Evolutionary conservation across 2,329 filamentous ascomycete species (phyloP).

Genomic region (Pseudopyricularia javanii): DNA sequence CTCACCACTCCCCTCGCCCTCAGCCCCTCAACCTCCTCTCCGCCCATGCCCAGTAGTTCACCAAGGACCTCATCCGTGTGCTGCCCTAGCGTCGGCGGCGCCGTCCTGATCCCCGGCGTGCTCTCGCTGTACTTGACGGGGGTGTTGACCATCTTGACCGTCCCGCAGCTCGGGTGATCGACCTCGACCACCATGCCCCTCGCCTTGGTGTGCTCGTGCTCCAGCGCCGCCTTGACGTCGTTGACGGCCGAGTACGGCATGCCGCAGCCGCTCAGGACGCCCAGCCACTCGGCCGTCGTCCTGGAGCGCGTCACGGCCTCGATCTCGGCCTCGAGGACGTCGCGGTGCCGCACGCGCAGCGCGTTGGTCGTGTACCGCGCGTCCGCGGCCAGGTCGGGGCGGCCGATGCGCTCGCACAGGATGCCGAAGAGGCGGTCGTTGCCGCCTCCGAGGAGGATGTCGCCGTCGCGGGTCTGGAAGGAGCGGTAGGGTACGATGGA

Average conservation of each 20-base stretch:
- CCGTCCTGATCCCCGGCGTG: slow-evolving; percentile 59
- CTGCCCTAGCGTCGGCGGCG: slow-evolving; percentile 77
- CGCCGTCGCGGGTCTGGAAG: slow-evolving; percentile 62
- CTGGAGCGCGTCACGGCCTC: slow-evolving; percentile 61
- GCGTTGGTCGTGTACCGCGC: slow-evolving; percentile 48
- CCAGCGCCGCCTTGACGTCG: slow-evolving; percentile 73
- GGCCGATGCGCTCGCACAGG: slow-evolving; percentile 46
- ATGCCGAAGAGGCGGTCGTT: slow-evolving; percentile 59
- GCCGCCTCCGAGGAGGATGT: slow-evolving; percentile 58
- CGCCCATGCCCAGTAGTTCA: slow-evolving; percentile 47
- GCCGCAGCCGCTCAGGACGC: slow-evolving; percentile 75
- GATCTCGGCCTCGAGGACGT: slow-evolving; percentile 65
- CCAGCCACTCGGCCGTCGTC: slow-evolving; percentile 81
- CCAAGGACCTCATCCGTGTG: slow-evolving; percentile 70
- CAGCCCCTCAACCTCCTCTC: slow-evolving; percentile 46
- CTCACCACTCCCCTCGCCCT: slow-evolving; percentile 55
- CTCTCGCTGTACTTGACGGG: slow-evolving; percentile 89
- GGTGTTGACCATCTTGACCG: slow-evolving; percentile 82
- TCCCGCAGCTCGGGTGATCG: slow-evolving; percentile 70
- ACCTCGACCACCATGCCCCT: slow-evolving; percentile 84
- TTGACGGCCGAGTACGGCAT: slow-evolving; percentile 92
- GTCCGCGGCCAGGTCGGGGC: slow-evolving; percentile 48
- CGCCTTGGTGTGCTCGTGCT: slow-evolving; percentile 73
- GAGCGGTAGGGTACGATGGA: slow-evolving; percentile 93
- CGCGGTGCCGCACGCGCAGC: slow-evolving; percentile 56